These are phyloP conservation scores for Antitrichia curtipendula DNA, from an alignment of 225 moss, liverwort and hornwort genomes.

Conservation along the genomic window DNA sequence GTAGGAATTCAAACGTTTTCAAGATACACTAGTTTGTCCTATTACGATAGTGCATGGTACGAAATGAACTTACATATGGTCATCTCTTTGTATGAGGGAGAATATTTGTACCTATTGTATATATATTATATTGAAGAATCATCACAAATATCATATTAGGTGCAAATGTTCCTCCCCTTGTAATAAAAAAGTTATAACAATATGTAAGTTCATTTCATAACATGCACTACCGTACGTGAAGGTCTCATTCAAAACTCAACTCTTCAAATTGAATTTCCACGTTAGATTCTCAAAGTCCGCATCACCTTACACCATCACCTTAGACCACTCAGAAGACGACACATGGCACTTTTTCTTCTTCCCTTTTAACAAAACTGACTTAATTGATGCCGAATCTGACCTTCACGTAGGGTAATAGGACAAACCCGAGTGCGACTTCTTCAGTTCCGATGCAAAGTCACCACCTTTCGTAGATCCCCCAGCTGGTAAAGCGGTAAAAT, in stretches of 20 bases:
- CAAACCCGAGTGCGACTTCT: not conserved
- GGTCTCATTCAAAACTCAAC: no score
- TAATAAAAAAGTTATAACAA: rapidly evolving
- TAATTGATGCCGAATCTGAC: not conserved
- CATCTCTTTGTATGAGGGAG: not conserved
- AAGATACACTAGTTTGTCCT: rapidly evolving
- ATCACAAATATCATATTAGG: rapidly evolving
- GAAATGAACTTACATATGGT: not conserved
- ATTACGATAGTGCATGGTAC: not conserved
- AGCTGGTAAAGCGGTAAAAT: not conserved
- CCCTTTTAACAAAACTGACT: not conserved
- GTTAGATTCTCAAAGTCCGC: not conserved
- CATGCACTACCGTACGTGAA: not conserved
- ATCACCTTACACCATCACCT: not conserved
- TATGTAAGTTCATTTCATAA: not conserved
- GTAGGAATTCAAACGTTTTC: no score
- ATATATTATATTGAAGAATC: rapidly evolving
- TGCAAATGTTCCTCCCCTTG: no score
- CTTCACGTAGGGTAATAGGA: not conserved
- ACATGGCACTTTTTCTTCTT: not conserved
- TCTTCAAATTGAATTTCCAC: not conserved
- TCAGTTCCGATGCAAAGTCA: not conserved
- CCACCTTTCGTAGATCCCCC: not conserved
- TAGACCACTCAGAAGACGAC: not conserved
- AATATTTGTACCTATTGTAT: no score